These are phyloP conservation scores for Agrocybe chaxingu DNA, from an alignment of 768 basidiomycete species.

Conservation along the genomic window DNA sequence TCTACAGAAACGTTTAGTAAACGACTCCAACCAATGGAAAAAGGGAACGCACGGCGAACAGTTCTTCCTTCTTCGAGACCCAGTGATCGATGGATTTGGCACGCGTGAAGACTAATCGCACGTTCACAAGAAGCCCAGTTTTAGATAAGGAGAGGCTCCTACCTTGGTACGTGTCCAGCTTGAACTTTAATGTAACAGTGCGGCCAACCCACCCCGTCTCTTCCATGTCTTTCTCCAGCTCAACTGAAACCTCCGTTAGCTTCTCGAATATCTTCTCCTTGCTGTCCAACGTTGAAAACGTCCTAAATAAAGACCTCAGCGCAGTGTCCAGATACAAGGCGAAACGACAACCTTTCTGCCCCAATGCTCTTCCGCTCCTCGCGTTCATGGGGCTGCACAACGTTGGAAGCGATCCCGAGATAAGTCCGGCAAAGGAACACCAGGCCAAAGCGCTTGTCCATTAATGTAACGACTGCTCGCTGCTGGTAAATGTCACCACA, in stretches of 20 bases:
- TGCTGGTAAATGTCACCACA: constrained; percentile 87
- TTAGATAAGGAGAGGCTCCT: background rate
- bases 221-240: constrained; percentile 79
- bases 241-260: constrained; percentile 76
- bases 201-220: constrained; percentile 81
- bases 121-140: background rate
- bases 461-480: constrained; percentile 68
- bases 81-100: constrained; percentile 77
- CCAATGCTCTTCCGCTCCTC: constrained; percentile 93
- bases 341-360: constrained; percentile 63
- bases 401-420: constrained; percentile 84
- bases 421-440: constrained; percentile 72
- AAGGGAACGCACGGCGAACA: constrained; percentile 57
- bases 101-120: constrained; percentile 64
- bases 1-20: constrained; percentile 34
- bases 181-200: constrained; percentile 90
- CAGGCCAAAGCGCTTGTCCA: constrained; percentile 88
- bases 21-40: constrained; percentile 1
- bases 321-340: background rate
- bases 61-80: constrained; percentile 76
- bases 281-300: constrained; percentile 68
- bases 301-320: constrained; percentile 39
- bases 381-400: constrained; percentile 69
- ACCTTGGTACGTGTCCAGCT: constrained; percentile 89
- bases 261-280: constrained; percentile 68